A percentile compares a stretch with the other conserved stretches of the same genome.
Evolutionary conservation across 805 yeast genomes (phyloP).

Genomic region (Wickerhamomyces queroliae): DNA sequence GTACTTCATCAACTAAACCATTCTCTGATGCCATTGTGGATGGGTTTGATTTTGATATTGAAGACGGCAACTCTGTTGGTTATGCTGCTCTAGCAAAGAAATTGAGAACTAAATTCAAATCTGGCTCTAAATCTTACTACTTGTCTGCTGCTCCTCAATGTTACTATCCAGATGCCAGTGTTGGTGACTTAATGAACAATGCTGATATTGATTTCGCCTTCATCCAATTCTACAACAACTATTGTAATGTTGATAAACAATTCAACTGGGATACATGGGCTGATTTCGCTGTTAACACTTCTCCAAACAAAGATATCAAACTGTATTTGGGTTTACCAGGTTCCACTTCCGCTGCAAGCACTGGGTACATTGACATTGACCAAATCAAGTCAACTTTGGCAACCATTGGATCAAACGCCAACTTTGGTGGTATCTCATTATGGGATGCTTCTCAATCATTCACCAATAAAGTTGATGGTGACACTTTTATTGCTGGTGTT

Average conservation of each 20-base stretch:
- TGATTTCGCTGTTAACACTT: conserved; percentile 45
- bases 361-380: conserved; percentile 48
- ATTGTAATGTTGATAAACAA: conserved; percentile 47
- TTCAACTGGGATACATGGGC: conserved; percentile 79
- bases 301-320: conserved; percentile 67
- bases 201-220: conserved; percentile 75
- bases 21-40: conserved; percentile 74
- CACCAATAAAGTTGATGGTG: conserved; percentile 39
- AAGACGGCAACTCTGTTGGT: conserved; percentile 55
- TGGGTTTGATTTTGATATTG: conserved; percentile 93
- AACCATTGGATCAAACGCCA: conserved; percentile 63
- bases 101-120: conserved; percentile 45
- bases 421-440: conserved; percentile 82
- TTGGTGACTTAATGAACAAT: conserved; percentile 51
- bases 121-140: conserved; percentile 56
- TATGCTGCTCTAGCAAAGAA: conserved; percentile 57
- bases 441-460: conserved; percentile 89
- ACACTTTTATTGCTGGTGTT: conserved; percentile 36
- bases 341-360: conserved; percentile 47
- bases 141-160: conserved; percentile 93
- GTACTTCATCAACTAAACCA: conserved; percentile 49
- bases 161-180: conserved; percentile 71
- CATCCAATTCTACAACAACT: conserved; percentile 86
- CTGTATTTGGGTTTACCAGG: conserved; percentile 77
- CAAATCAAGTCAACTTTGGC: conserved; percentile 44